These are phyloP conservation scores for Apiospora marii DNA, from an alignment of 2,329 filamentous ascomycete genomes.

Conservation along the genomic window DNA sequence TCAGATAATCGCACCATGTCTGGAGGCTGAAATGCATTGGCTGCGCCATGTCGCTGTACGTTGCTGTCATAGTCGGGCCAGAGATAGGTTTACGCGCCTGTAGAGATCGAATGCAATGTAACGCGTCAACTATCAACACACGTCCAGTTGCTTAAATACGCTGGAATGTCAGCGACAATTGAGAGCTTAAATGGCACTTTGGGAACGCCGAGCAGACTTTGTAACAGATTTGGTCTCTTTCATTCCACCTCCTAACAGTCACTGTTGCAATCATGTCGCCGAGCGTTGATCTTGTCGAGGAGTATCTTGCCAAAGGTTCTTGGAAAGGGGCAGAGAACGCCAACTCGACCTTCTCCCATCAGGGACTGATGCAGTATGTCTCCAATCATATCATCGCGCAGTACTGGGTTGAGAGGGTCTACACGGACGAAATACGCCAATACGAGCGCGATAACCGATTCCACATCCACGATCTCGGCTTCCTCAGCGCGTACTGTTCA, in stretches of 20 bases:
- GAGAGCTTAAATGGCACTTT: no score
- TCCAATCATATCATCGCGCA: slow-evolving; percentile 1
- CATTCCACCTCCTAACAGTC: not conserved
- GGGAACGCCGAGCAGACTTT: not conserved
- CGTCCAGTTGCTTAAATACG: not conserved
- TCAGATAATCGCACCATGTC: slow-evolving; percentile 4
- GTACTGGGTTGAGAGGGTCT: slow-evolving; percentile 11
- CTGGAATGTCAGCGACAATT: not conserved
- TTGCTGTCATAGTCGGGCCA: not conserved
- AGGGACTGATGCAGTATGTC: slow-evolving; percentile 7
- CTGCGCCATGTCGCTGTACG: not conserved
- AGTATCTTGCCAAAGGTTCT: slow-evolving; percentile 1
- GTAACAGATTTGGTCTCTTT: not conserved
- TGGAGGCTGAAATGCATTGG: not conserved
- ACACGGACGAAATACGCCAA: slow-evolving; percentile 10
- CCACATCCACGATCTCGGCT: not conserved
- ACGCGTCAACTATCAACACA: not conserved
- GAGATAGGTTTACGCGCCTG: not conserved
- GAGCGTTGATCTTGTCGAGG: not conserved
- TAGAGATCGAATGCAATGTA: not conserved
- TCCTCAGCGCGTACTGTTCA: slow-evolving; percentile 2
- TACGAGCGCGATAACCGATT: slow-evolving; percentile 7
- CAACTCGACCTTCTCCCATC: slow-evolving; percentile 1
- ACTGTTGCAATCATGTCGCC: not conserved
- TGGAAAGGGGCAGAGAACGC: slow-evolving; percentile 9